phyloP scores from a whole-genome alignment of 768 basidiomycete genomes.

The Termitomyces sp. region DNA sequence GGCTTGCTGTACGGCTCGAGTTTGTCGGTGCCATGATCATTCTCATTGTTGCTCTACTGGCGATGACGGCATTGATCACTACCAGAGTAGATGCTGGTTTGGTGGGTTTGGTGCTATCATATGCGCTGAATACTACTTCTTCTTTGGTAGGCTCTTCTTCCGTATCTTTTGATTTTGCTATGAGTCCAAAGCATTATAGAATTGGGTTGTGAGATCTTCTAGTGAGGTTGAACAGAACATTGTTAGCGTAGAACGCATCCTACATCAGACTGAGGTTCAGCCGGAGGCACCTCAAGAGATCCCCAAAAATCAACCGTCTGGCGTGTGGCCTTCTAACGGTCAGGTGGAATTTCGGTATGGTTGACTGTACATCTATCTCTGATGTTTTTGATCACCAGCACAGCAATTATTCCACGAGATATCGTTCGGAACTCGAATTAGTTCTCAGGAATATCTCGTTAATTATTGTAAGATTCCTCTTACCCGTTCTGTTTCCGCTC shows the following conservation, averaged over 20 bases:
- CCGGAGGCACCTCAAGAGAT: slow-evolving; percentile 75
- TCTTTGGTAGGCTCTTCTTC: slow-evolving; percentile 49
- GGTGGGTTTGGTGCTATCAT: slow-evolving; percentile 82
- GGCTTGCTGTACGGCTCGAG: slow-evolving; percentile 82
- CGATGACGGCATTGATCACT: slow-evolving; percentile 66
- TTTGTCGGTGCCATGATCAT: slow-evolving; percentile 81
- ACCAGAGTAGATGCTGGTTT: slow-evolving; percentile 82
- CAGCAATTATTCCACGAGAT: slow-evolving; percentile 70
- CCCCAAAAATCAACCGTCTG: slow-evolving; percentile 46
- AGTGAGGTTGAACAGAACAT: slow-evolving; percentile 90
- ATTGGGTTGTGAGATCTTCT: slow-evolving; percentile 69
- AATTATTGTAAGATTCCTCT: slow-evolving; percentile 45
- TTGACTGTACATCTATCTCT: slow-evolving; percentile 7
- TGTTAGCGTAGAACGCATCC: slow-evolving; percentile 83
- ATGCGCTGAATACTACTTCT: slow-evolving; percentile 81
- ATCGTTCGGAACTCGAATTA: slow-evolving; percentile 74
- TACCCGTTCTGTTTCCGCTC: background rate
- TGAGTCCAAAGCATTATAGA: slow-evolving; percentile 8
- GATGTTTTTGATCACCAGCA: background rate
- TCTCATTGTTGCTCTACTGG: slow-evolving; percentile 59
- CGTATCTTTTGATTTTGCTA: background rate
- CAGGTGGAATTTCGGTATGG: slow-evolving; percentile 67
- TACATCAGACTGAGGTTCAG: slow-evolving; percentile 71
- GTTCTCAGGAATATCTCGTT: slow-evolving; percentile 76
- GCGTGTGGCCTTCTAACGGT: slow-evolving; percentile 71